Conservation (phyloP, 257 asterid genomes). For the Solanum dulcamara region DNA sequence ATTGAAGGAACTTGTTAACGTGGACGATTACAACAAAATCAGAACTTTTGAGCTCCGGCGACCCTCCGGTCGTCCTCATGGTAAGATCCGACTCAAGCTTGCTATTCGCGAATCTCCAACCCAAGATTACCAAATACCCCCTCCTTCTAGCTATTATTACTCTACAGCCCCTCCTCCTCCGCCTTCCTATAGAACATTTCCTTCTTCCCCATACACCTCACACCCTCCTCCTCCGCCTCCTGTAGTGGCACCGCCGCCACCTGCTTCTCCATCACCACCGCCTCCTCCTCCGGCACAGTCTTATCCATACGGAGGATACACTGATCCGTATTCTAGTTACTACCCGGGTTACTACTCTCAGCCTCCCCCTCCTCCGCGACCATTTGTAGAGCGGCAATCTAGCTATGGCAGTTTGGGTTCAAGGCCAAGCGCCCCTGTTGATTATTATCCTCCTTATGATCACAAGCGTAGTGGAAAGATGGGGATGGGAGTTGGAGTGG, state of each 20-base stretch:
- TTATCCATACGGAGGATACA: conserved; percentile 23
- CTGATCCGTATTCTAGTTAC: conserved; percentile 43
- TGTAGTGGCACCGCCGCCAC: neutral
- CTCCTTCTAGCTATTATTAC: conserved; percentile 52
- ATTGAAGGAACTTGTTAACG: conserved; percentile 36
- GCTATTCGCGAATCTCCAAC: conserved; percentile 38
- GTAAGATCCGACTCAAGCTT: conserved; percentile 67
- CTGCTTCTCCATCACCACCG: conserved; percentile 24
- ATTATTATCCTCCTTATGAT: conserved; percentile 41
- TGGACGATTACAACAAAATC: conserved; percentile 15
- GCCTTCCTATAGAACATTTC: conserved; percentile 37
- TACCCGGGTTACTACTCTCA: conserved; percentile 49
- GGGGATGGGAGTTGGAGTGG: conserved; percentile 28
- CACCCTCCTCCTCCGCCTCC: conserved; percentile 22
- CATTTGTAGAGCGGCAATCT: conserved; percentile 34
- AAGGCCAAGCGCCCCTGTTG: conserved; percentile 87
- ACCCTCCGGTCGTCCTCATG: conserved; percentile 91
- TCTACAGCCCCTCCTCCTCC: conserved; percentile 39
- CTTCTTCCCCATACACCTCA: conserved; percentile 26
- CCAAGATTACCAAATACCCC: conserved; percentile 50
- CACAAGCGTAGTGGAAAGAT: conserved; percentile 41
- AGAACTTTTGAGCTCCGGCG: conserved; percentile 44
- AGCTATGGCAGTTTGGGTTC: conserved; percentile 47
- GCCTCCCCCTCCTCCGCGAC: conserved; percentile 42
- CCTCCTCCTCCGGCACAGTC: conserved; percentile 27